Evolutionary conservation across 345 rosid genomes (phyloP).

Genomic region (Rhodamnia rubescens): DNA sequence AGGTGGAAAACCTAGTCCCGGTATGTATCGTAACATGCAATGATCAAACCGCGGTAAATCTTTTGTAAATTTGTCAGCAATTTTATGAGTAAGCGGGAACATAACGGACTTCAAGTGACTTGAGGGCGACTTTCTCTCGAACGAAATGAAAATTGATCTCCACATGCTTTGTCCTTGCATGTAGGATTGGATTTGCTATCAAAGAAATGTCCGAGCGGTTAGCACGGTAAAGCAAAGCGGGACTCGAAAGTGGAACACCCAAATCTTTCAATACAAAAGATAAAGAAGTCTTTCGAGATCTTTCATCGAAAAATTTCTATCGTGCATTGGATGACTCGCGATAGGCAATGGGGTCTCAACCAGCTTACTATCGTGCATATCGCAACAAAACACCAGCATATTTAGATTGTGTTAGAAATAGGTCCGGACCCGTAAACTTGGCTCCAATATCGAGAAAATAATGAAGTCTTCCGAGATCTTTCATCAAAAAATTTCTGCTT

Average conservation of each 20-base stretch:
- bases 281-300: no score
- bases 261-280: no score
- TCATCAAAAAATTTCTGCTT: background rate
- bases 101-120: no score
- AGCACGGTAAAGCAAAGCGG: background rate
- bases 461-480: background rate
- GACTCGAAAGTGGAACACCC: background rate
- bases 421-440: fast-evolving
- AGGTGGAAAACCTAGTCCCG: no score
- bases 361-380: background rate
- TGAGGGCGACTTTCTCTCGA: no score
- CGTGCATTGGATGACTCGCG: background rate
- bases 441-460: background rate
- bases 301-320: no score
- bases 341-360: no score
- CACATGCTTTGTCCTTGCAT: background rate
- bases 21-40: no score
- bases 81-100: no score
- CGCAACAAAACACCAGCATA: background rate
- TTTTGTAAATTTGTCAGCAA: no score
- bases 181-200: background rate
- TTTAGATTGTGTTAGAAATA: background rate
- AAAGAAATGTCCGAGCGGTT: no score
- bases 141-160: background rate
- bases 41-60: no score